Evolutionary conservation across 768 basidiomycete species (phyloP), one percentile per base, ranked within the genome.

Genomic region (Russula sp.): DNA sequence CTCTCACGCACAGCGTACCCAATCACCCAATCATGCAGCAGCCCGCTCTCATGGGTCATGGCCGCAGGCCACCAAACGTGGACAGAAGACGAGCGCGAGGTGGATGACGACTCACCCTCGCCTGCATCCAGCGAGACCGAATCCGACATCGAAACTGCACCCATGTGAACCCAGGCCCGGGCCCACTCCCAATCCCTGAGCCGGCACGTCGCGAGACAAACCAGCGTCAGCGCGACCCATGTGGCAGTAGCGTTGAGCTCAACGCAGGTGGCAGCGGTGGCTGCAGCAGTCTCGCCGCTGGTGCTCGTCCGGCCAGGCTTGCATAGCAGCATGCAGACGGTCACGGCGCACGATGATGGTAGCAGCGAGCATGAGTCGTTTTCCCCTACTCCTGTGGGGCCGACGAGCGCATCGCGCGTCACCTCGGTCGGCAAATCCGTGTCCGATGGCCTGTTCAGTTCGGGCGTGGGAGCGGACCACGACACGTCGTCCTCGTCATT

Each of bases 281-380:
- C 65, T 49, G 67, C 67, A 41, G 72, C 46, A 56, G 68, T 70
- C n/a, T 43, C 55, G 7, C 38, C 46, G 22, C 69, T 60, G 2
- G 42, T 54, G 42, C 56, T 83, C 13, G 69, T 67, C 5, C 81
- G 79, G 58, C 80, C 78, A 39, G 78, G 79, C 18, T 89, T 87
- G 2, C 75, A 74, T 20, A 87, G 84, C 69, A 91, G 89, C 64
- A 78, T 88, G 35, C 80, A 82, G 18, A 92, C 90, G 0, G 84
- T 92, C 7, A 82, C 81, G 32, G 87, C 82, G 2, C 65, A 59
- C 39, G 65, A 39, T 43, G 68, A 43, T 42, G 62, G 41, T 18
- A 65, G 20, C 45, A 60, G 41, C 20, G 66, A 25, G 36, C 67
- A 43, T 62, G 66, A n/a, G 65, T 63, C n/a, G 32, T 45, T 32